A percentile compares a stretch with the other conserved stretches of the same genome.
phyloP scores from a whole-genome alignment of 1,139 yeast species.

The Blastobotrys proliferans region DNA sequence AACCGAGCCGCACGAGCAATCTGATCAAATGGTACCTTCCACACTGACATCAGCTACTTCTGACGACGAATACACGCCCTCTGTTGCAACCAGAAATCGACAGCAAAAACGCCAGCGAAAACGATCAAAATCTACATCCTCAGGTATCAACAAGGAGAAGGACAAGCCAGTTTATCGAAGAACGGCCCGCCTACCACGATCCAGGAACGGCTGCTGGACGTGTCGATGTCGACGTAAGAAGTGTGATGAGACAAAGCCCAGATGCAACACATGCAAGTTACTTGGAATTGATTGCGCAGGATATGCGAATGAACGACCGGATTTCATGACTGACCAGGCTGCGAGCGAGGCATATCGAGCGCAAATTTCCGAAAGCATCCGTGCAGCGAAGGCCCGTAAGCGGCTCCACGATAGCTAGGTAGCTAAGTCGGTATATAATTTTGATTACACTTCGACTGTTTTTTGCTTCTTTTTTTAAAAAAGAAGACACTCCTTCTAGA shows the following conservation, averaged over 20 bases:
- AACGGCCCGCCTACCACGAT: constrained; percentile 18
- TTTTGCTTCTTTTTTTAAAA: neutral
- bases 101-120: neutral
- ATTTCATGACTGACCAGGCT: constrained; percentile 42
- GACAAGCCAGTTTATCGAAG: constrained; percentile 10
- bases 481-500: too few relatives aligned
- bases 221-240: constrained; percentile 69
- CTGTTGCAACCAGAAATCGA: too few relatives aligned
- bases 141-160: neutral
- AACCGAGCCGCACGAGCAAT: too few relatives aligned
- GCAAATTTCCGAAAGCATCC: constrained; percentile 12
- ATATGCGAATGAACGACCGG: constrained; percentile 42
- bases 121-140: neutral
- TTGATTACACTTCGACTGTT: neutral
- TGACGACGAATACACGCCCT: too few relatives aligned
- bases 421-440: neutral
- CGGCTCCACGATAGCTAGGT: neutral
- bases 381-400: constrained; percentile 2
- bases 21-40: too few relatives aligned
- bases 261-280: constrained; percentile 23
- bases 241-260: constrained; percentile 74
- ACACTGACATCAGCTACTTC: too few relatives aligned
- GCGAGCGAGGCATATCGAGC: constrained; percentile 13
- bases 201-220: constrained; percentile 47
- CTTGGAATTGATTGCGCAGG: constrained; percentile 41